phyloP scores from a whole-genome alignment of 371 early-diverging fungal species.

The Blastocladiella emersonii region DNA sequence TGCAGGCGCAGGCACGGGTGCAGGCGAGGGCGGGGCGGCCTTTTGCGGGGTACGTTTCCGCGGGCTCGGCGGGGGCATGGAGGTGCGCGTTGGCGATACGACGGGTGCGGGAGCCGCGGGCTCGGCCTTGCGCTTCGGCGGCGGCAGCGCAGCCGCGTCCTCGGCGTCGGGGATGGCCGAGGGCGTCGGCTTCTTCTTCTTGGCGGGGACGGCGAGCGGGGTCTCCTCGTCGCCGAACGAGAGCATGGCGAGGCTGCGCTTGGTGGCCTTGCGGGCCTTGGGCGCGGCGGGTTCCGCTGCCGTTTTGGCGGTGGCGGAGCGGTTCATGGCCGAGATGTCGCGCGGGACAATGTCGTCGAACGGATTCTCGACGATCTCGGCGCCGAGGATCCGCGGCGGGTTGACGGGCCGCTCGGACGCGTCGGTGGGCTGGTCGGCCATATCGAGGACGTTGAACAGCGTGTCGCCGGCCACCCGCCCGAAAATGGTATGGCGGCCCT shows the following conservation, averaged over 20 bases:
- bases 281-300: constrained; percentile 19
- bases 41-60: no score
- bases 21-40: no score
- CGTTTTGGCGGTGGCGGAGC: constrained; percentile 12
- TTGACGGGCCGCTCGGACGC: constrained; percentile 66
- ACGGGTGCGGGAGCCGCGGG: no score
- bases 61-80: no score
- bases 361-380: constrained; percentile 67
- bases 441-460: constrained; percentile 73
- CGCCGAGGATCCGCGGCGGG: constrained; percentile 50
- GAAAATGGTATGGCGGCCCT: constrained; percentile 78
- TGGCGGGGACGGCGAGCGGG: constrained; percentile 16
- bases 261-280: constrained; percentile 35
- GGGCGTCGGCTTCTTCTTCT: constrained; percentile 30
- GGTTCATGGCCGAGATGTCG: not conserved
- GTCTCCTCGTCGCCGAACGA: constrained; percentile 80
- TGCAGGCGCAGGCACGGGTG: no score
- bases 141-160: no score
- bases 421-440: constrained; percentile 64
- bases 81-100: no score
- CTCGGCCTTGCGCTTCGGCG: no score
- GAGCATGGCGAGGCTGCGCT: constrained; percentile 55
- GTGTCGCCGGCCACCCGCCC: constrained; percentile 89
- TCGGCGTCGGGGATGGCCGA: no score
- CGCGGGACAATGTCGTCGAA: constrained; percentile 85